Conservation (phyloP, 257 asterid species). For the Ehretia macrophylla region DNA sequence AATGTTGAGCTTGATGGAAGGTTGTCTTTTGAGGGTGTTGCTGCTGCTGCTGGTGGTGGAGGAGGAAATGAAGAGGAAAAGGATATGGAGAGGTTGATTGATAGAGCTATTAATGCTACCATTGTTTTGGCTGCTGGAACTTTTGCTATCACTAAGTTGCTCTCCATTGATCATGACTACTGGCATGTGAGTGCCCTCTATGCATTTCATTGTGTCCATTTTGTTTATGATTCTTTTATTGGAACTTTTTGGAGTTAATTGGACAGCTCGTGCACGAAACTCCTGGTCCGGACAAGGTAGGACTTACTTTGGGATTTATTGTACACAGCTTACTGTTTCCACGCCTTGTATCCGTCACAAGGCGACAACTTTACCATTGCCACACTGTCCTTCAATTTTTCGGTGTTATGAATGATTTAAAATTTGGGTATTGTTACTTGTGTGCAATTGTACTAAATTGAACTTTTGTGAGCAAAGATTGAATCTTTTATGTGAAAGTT, state of each 20-base stretch:
- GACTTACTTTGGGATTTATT: too few species aligned
- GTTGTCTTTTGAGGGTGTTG: conserved; percentile 53
- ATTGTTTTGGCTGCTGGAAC: conserved; percentile 76
- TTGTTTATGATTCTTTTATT: too few species aligned
- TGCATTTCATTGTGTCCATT: not conserved
- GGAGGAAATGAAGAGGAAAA: conserved; percentile 32
- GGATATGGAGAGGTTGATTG: conserved; percentile 37
- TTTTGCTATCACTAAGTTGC: conserved; percentile 73
- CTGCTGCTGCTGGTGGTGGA: conserved; percentile 26
- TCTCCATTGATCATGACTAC: conserved; percentile 70
- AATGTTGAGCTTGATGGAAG: conserved; percentile 34
- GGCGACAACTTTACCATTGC: conserved; percentile 16
- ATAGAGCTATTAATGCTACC: conserved; percentile 67
- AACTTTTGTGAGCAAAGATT: not conserved
- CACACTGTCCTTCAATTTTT: not conserved
- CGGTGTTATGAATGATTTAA: too few species aligned
- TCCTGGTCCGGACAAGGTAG: too few species aligned
- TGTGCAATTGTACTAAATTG: too few species aligned
- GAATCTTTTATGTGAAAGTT: not conserved
- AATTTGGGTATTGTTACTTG: too few species aligned
- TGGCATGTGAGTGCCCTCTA: conserved; percentile 62
- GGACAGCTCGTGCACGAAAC: too few species aligned
- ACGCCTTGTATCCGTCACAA: too few species aligned
- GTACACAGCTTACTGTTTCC: too few species aligned
- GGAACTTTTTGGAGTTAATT: not conserved